Percentiles rank a stretch among this genome's conserved stretches.
Conservation (phyloP, 371 early-diverging fungal species). For the Zychaea mexicana region DNA sequence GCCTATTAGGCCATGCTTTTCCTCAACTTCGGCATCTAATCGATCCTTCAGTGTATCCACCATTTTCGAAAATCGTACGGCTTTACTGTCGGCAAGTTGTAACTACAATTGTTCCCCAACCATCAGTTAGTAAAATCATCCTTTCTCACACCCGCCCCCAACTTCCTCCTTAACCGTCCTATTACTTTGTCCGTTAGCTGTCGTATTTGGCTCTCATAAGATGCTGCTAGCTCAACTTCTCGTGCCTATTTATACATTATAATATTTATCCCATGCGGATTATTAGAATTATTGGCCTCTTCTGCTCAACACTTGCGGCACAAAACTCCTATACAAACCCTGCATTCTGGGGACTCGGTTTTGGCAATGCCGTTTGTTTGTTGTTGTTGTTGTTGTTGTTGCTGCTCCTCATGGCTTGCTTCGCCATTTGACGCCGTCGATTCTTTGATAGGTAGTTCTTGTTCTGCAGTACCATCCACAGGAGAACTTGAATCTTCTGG, state of each 20-base stretch:
- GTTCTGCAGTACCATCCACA: background rate
- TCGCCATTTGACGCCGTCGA: slow-evolving; percentile 2
- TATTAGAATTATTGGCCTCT: no score
- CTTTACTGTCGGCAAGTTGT: slow-evolving; percentile 45
- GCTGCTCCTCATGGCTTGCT: background rate
- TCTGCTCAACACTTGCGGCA: no score
- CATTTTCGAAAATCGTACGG: slow-evolving; percentile 31
- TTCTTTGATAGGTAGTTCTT: background rate
- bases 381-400: background rate
- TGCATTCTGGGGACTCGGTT: background rate
- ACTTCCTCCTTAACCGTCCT: no score
- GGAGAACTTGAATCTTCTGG: slow-evolving; percentile 11
- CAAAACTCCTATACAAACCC: background rate
- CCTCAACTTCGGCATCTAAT: slow-evolving; percentile 23
- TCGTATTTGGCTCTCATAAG: slow-evolving; percentile 32
- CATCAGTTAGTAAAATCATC: no score
- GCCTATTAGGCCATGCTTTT: slow-evolving; percentile 10
- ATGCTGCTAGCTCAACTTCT: slow-evolving; percentile 26
- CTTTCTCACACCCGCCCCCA: no score
- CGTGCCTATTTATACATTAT: slow-evolving; percentile 6
- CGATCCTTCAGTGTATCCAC: slow-evolving; percentile 33
- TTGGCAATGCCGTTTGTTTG: background rate
- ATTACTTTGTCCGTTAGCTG: slow-evolving; percentile 38
- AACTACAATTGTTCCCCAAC: slow-evolving; percentile 23
- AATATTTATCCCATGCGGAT: background rate